Base-by-base conservation (phyloP, 2,329 filamentous ascomycete genomes). In the Paracamarosporium sp. region DNA sequence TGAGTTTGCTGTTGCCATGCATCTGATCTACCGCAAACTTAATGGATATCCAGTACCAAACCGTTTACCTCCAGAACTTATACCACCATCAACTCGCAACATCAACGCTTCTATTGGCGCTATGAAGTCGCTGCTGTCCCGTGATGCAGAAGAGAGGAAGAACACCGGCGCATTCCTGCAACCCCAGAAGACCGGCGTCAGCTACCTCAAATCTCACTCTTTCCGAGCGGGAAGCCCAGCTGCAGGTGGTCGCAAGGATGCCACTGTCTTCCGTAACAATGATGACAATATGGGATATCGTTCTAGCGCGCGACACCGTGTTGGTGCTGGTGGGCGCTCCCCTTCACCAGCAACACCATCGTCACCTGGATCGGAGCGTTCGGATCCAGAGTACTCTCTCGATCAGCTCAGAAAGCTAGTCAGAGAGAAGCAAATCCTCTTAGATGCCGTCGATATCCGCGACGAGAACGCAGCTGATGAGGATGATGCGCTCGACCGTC, bases 1-100 rank as follows among this genome's bases (percentile, higher is more conserved):
- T 74, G 95, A 99, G 73, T 99, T 99, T 73, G 93, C 95, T 8
- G 94, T 99, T 51, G 93, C 93, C 9, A 99, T 99, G 95, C 95
- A 99, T 84, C 81, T 99, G 78, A 99, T 99, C 69, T 99, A 99
- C 80, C 87, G 95, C 68, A 97, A 96, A 75, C 85, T 99, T 52
- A 98, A 99, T 70, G 94, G 94, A 33, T 98, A 98, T 71, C 93
- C 94, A 1, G 84, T 98, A 30, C 95, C 95, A 15, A 91, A 88
- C 69, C 89, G 90, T 43, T 84, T 99, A 11, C 95, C 95, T 8
- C 88, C 95, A 0, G 95, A 99, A 81, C 86, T 99, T 59, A 89
- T 98, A 6, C 95, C 95, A 22, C 95, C 95, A 1, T 98, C 95
- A 1, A 97, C 94, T 11, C 88, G 94, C 63, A 97, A 97, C 76